phyloP scores from a whole-genome alignment of 1,284 basidiomycete genomes.

The Rhodotorula sp. region DNA sequence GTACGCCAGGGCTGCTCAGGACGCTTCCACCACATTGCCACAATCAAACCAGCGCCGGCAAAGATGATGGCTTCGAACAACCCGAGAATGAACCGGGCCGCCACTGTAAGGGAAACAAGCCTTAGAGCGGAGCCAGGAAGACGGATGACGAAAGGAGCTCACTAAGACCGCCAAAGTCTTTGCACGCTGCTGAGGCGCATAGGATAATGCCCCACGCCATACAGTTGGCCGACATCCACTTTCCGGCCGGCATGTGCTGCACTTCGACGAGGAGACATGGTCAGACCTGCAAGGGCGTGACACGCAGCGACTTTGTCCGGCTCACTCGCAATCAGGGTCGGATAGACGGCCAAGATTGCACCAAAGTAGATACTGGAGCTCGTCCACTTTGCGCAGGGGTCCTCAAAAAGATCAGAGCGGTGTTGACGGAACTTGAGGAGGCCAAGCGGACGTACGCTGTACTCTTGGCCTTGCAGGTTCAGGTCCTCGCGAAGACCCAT shows the following conservation, averaged over 20 bases:
- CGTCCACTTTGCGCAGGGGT: slow-evolving; percentile 3
- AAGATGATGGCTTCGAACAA: slow-evolving; percentile 28
- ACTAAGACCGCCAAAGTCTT: slow-evolving; percentile 8
- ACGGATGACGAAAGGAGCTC: not conserved
- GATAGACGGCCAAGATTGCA: slow-evolving; percentile 32
- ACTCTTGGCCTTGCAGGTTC: slow-evolving; percentile 20
- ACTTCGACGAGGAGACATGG: not conserved
- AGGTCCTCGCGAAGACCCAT: slow-evolving; percentile 20
- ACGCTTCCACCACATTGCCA: slow-evolving; percentile 23
- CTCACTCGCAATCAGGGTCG: slow-evolving; percentile 28
- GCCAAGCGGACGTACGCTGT: not conserved
- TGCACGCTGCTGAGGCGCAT: slow-evolving; percentile 6
- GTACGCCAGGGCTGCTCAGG: not conserved
- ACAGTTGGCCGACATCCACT: slow-evolving; percentile 40
- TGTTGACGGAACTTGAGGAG: not conserved
- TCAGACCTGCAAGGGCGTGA: not conserved
- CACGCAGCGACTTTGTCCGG: too few species aligned
- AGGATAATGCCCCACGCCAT: slow-evolving; percentile 43
- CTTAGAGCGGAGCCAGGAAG: not conserved
- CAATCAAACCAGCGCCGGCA: slow-evolving; percentile 29
- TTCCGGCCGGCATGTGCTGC: not conserved
- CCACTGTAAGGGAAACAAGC: not conserved
- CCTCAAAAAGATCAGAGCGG: not conserved
- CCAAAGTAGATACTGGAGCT: slow-evolving; percentile 27
- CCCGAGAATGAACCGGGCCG: slow-evolving; percentile 24